Evolutionary conservation across 2,329 filamentous ascomycete genomes (phyloP).

Genomic region (Graphilbum fragrans): DNA sequence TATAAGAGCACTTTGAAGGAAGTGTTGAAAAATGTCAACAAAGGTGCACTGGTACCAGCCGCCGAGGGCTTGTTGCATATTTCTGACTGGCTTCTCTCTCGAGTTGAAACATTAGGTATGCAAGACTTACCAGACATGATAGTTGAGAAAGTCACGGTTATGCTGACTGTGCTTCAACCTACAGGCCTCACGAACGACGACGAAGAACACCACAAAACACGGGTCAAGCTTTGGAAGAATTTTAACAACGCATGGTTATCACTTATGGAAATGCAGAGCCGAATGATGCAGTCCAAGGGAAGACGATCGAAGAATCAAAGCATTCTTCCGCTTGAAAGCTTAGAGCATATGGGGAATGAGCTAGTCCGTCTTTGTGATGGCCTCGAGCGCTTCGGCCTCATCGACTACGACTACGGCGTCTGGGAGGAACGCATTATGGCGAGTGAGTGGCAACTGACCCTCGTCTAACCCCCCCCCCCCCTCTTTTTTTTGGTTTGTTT

Average conservation of each 20-base stretch:
- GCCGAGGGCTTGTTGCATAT: conserved; percentile 39
- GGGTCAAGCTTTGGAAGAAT: conserved; percentile 80
- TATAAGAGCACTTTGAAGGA: conserved; percentile 50
- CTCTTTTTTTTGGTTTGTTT: too few species aligned
- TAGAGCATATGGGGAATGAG: conserved; percentile 73
- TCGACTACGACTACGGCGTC: conserved; percentile 95
- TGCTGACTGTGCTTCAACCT: not conserved
- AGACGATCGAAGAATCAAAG: conserved; percentile 45
- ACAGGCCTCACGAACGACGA: conserved; percentile 78
- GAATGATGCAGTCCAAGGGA: conserved; percentile 51
- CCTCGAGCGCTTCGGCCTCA: conserved; percentile 81
- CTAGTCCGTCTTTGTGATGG: conserved; percentile 73
- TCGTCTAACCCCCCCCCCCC: too few species aligned
- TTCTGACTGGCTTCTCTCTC: conserved; percentile 43
- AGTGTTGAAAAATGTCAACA: conserved; percentile 61
- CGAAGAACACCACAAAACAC: conserved; percentile 58
- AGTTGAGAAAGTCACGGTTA: not conserved
- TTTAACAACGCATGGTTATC: conserved; percentile 91
- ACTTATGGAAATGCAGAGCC: conserved; percentile 71
- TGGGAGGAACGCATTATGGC: conserved; percentile 87
- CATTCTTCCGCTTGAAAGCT: conserved; percentile 53
- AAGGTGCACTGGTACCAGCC: conserved; percentile 34
- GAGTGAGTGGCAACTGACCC: too few species aligned
- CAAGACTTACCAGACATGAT: conserved; percentile 2
- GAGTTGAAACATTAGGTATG: conserved; percentile 44